Evolutionary conservation across 2,329 filamentous ascomycete genomes (phyloP).

Genomic region (Microsporum canis): DNA sequence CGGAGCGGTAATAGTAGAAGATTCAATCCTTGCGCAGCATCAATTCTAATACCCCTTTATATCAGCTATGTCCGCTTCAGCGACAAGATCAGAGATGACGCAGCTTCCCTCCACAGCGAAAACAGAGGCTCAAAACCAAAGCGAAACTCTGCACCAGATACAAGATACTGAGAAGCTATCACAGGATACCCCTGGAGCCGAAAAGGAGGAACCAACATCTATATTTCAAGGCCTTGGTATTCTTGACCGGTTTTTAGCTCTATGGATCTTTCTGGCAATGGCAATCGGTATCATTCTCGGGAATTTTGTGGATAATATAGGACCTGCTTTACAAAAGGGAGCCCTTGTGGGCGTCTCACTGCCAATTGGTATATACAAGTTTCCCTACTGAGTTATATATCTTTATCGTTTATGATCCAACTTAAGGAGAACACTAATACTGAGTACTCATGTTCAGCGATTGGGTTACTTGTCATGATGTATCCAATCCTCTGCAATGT

Average conservation of each 20-base stretch:
- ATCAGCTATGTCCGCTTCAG: neutral
- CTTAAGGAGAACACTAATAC: neutral
- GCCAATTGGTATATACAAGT: slow-evolving; percentile 44
- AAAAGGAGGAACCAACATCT: neutral
- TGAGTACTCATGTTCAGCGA: slow-evolving; percentile 38
- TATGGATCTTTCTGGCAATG: slow-evolving; percentile 75
- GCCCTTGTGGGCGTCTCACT: slow-evolving; percentile 60
- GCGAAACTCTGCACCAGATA: neutral
- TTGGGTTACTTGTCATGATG: slow-evolving; percentile 85
- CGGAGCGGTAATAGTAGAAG: neutral
- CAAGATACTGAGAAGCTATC: neutral
- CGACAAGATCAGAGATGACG: neutral
- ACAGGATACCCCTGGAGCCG: neutral
- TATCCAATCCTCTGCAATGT: slow-evolving; percentile 87
- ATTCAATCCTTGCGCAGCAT: neutral
- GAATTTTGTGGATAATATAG: slow-evolving; percentile 58
- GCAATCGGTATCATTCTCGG: slow-evolving; percentile 61
- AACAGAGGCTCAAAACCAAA: neutral
- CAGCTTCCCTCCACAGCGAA: neutral
- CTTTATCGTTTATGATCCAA: no score
- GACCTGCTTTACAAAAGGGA: slow-evolving; percentile 54
- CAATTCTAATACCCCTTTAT: neutral
- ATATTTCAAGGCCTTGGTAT: slow-evolving; percentile 42
- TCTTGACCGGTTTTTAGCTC: slow-evolving; percentile 52
- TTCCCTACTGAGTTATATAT: no score